Evolutionary conservation across 2,329 filamentous ascomycete species (phyloP), one percentile per base, ranked within the genome.

Genomic region (Botrytis fragariae): DNA sequence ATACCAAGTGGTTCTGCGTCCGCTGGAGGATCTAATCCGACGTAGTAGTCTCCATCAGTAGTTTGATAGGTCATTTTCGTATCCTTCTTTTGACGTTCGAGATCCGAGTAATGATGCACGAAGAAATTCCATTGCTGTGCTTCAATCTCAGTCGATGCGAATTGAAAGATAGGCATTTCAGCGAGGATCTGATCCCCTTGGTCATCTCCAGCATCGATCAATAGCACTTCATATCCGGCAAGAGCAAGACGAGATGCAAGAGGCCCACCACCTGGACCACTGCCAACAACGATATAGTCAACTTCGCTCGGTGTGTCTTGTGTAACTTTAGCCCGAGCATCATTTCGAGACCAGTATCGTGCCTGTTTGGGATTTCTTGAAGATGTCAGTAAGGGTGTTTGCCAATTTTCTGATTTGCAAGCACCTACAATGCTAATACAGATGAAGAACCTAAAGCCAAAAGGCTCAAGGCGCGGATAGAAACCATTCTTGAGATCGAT

Each of bases 241-340:
- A 85, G 82, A 14, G 87, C 86, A 61, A 88, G 83, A 71, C 85
- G 83, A 57, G 85, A 83, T 51, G 86, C 85, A 9, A 87, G 77
- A 57, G 86, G 85, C 51, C 83, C 85, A 65, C 86, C 86, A 51
- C 86, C 86, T n/a, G 86, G 81, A 32, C 86, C 86, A 37, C 84
- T 86, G 6, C 87, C 87, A 39, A 88, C 85, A 22, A 88, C 82
- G 22, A 88, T 82, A 80, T 87, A 88, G 73, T 88, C 87, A 65
- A 72, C 70, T 45, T 72, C 70, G 32, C 51, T 68, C 7, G 61
- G 61, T 4, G 37, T 60, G 7, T 72, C 48, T 29, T 16, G 22
- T 45, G n/a, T 16, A 9, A 51, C 12, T 6, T 64, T 42, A 18
- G 45, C n/a, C 35, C 61, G 70, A 32, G 48, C 48, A 37, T 67